These are phyloP conservation scores for Penicillium corylophilum DNA, from an alignment of 2,329 filamentous ascomycete species.

Conservation along the genomic window DNA sequence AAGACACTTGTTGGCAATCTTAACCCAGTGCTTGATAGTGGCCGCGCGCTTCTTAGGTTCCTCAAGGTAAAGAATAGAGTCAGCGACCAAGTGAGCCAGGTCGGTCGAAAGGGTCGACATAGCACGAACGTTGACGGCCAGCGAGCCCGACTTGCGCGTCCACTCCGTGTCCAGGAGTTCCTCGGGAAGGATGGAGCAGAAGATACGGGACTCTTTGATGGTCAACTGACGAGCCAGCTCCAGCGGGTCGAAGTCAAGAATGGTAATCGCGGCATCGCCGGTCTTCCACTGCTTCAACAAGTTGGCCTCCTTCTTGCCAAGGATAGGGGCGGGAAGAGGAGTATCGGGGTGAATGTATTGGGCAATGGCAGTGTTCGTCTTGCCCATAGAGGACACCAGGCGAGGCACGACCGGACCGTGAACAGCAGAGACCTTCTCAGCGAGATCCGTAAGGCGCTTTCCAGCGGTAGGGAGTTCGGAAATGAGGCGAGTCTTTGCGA, in stretches of 20 bases:
- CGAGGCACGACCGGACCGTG: constrained; percentile 77
- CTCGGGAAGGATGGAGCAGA: constrained; percentile 87
- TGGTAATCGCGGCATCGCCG: constrained; percentile 67
- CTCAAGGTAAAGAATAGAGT: constrained; percentile 83
- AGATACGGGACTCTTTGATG: constrained; percentile 85
- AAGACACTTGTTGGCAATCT: constrained; percentile 81
- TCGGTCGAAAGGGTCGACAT: constrained; percentile 94
- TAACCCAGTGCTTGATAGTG: constrained; percentile 97
- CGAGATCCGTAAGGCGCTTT: constrained; percentile 75
- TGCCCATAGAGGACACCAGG: constrained; percentile 80
- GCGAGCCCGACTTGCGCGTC: constrained; percentile 80
- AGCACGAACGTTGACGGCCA: constrained; percentile 84
- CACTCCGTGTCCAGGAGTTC: constrained; percentile 90
- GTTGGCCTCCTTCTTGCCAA: constrained; percentile 75
- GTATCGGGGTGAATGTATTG: constrained; percentile 70
- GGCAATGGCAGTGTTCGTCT: constrained; percentile 73
- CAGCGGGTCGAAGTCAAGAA: constrained; percentile 86
- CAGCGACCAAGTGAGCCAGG: constrained; percentile 85
- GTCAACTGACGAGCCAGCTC: constrained; percentile 92
- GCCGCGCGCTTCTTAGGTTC: constrained; percentile 89
- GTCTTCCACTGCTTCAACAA: constrained; percentile 72
- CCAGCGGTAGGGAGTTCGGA: constrained; percentile 72
- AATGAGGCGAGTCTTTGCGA: constrained; percentile 72
- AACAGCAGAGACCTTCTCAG: constrained; percentile 71
- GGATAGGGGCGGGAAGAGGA: constrained; percentile 65